Conservation (phyloP, 1,139 yeast genomes). For the Diutina siamensis region DNA sequence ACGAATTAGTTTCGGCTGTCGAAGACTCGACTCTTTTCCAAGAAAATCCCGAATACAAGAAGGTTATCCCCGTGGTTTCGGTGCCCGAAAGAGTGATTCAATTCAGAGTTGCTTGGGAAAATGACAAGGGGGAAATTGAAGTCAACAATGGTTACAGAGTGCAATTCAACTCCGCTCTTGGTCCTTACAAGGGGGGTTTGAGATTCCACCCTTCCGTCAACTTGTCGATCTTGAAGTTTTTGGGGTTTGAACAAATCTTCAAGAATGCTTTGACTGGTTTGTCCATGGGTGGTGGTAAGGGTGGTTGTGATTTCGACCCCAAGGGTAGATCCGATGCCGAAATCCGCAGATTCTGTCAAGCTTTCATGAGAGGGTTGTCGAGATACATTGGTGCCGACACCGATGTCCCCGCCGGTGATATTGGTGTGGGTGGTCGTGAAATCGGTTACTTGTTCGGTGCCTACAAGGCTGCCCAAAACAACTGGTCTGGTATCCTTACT, state of each 20-base stretch:
- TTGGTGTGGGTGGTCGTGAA: constrained; percentile 90
- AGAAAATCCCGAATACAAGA: constrained; percentile 82
- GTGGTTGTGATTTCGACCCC: constrained; percentile 97
- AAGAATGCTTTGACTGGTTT: constrained; percentile 96
- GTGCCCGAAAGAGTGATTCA: constrained; percentile 94
- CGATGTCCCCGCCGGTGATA: constrained; percentile 97
- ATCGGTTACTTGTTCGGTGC: constrained; percentile 94
- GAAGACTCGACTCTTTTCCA: constrained; percentile 85
- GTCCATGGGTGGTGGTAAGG: constrained; percentile 99
- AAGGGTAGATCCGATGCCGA: constrained; percentile 88
- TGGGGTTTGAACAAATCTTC: constrained; percentile 97
- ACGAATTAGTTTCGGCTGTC: constrained; percentile 81
- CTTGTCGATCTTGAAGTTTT: constrained; percentile 86
- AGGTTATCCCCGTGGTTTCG: constrained; percentile 82
- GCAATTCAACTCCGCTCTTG: constrained; percentile 95
- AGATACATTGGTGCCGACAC: constrained; percentile 96
- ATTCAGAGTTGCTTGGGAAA: constrained; percentile 97
- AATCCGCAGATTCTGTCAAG: constrained; percentile 91
- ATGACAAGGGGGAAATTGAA: constrained; percentile 83
- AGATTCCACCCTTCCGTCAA: constrained; percentile 97
- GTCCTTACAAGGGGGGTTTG: constrained; percentile 98
- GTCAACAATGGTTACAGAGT: constrained; percentile 97
- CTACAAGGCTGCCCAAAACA: constrained; percentile 83
- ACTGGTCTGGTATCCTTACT: constrained; percentile 94
- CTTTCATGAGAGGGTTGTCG: constrained; percentile 92